These are phyloP conservation scores for Saturnispora mendoncae DNA, from an alignment of 805 yeast genomes.

Conservation along the genomic window DNA sequence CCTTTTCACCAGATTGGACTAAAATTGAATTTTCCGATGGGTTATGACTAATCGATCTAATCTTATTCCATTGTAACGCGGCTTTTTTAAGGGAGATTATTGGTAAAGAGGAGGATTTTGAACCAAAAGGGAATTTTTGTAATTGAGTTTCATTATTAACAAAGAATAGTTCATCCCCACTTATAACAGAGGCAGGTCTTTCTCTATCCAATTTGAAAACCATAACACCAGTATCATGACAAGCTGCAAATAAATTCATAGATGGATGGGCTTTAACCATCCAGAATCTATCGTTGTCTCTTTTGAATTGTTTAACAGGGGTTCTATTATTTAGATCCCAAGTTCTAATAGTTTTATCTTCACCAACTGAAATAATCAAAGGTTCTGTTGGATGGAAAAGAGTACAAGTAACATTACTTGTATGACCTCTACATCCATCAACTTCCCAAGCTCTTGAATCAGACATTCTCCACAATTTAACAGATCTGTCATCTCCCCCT, in stretches of 20 bases:
- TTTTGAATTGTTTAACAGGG: conserved; percentile 86
- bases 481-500: conserved; percentile 92
- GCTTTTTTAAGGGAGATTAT: conserved; percentile 75
- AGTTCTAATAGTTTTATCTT: conserved; percentile 90
- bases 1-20: conserved; percentile 70
- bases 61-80: conserved; percentile 79
- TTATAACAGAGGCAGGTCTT: conserved; percentile 64
- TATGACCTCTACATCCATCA: conserved; percentile 96
- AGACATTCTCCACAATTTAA: conserved; percentile 95
- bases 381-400: conserved; percentile 92
- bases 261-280: conserved; percentile 79
- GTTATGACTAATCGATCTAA: conserved; percentile 79
- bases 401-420: conserved; percentile 83
- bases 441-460: conserved; percentile 99
- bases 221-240: conserved; percentile 96
- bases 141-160: conserved; percentile 82
- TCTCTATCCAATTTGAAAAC: conserved; percentile 96
- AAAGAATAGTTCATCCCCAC: conserved; percentile 54
- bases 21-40: conserved; percentile 85
- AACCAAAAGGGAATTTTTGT: conserved; percentile 64
- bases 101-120: conserved; percentile 61
- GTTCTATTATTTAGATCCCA: conserved; percentile 95
- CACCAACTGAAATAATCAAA: conserved; percentile 84
- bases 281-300: conserved; percentile 96
- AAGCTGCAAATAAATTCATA: conserved; percentile 89